A percentile compares a stretch with the other conserved stretches of the same genome.
phyloP scores from a whole-genome alignment of 2,329 filamentous ascomycete species.

The Beauveria sp. region DNA sequence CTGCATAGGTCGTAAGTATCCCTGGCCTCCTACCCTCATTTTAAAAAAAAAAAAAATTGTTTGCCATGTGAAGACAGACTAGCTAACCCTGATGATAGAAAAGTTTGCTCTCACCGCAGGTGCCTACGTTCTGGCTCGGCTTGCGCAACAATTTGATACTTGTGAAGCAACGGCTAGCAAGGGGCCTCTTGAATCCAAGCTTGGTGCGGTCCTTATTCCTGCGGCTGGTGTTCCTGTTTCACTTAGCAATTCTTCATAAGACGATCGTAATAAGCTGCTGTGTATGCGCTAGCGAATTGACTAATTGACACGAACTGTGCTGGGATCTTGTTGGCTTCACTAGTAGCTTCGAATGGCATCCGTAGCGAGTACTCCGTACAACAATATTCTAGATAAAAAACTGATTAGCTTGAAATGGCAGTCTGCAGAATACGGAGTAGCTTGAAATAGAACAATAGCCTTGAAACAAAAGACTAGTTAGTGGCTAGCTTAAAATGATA shows the following conservation, averaged over 20 bases:
- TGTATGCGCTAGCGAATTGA: too few species aligned
- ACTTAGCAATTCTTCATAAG: not conserved
- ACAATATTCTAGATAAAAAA: too few species aligned
- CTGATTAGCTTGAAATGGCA: too few species aligned
- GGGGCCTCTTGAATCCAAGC: not conserved
- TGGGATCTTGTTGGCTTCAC: not conserved
- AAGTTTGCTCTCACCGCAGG: not conserved
- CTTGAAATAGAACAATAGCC: too few species aligned
- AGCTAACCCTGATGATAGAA: not conserved
- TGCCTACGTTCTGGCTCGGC: not conserved
- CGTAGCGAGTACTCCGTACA: too few species aligned
- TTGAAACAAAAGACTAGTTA: too few species aligned
- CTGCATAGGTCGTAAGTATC: conserved; percentile 8
- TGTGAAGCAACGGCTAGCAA: not conserved
- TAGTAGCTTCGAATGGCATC: too few species aligned
- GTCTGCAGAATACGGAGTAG: too few species aligned
- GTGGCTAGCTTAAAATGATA: too few species aligned
- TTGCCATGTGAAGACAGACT: not conserved
- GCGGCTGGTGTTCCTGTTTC: not conserved
- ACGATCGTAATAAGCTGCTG: too few species aligned
- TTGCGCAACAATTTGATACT: not conserved
- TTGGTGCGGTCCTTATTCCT: not conserved
- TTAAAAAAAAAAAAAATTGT: too few species aligned
- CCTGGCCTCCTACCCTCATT: not conserved
- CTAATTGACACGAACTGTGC: not conserved